Conservation (phyloP, 2,329 filamentous ascomycete genomes). For the Botrytis deweyae region DNA sequence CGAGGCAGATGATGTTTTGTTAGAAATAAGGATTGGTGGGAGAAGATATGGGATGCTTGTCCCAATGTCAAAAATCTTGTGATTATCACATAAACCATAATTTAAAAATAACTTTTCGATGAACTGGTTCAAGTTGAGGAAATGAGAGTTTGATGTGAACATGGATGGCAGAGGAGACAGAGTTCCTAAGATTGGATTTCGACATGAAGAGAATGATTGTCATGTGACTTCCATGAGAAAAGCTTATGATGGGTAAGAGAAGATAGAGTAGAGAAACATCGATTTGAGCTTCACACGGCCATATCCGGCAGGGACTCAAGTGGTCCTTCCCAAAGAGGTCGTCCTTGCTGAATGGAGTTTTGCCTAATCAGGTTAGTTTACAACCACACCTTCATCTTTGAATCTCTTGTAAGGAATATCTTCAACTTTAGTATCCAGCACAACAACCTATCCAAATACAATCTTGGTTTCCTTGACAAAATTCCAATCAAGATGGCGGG, state of each 20-base stretch:
- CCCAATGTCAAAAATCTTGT: too few species aligned
- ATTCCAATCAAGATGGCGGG: not conserved
- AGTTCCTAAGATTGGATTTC: not conserved
- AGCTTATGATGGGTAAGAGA: not conserved
- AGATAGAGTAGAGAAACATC: not conserved
- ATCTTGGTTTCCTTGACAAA: too few species aligned
- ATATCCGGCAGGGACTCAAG: not conserved
- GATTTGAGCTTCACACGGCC: rapidly evolving
- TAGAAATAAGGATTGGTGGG: too few species aligned
- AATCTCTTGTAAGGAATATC: not conserved
- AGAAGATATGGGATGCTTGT: too few species aligned
- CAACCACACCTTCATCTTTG: not conserved
- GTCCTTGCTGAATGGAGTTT: not conserved
- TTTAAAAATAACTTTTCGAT: not conserved
- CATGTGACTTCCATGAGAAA: not conserved
- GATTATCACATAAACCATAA: rapidly evolving
- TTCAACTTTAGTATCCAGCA: not conserved
- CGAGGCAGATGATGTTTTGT: too few species aligned
- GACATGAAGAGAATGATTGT: not conserved
- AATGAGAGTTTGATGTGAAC: not conserved
- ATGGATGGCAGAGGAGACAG: not conserved
- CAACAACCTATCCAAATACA: too few species aligned
- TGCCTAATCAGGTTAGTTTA: not conserved
- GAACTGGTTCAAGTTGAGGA: not conserved
- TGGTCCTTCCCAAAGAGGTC: not conserved